Base-by-base conservation (phyloP, 805 yeast species). In the Saccharomycopsis fibuligera region DNA sequence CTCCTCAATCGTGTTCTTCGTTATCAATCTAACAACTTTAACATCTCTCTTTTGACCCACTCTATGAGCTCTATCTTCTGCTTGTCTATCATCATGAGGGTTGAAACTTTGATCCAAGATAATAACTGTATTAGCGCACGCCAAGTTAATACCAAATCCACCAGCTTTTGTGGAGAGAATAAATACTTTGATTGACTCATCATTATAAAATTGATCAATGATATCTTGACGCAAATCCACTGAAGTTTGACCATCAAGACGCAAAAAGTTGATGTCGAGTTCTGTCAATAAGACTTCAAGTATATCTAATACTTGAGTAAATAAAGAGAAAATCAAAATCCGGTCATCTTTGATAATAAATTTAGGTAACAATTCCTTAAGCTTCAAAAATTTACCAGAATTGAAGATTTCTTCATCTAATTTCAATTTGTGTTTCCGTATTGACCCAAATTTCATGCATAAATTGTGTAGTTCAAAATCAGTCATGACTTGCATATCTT, bases 71-170 rank as follows among this genome's bases (percentile, higher is more conserved):
- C 99, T 78, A 65, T 93, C 99, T 62, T 95, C 98, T 1, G 99
- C 99, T 68, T 93, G 99, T 61, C 85, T 85, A 62, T 93, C 99
- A 63, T 93, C 99, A 64, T 93, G 99, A 0, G 99, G 99, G 61
- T 93, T 93, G 69, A 93, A 93, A 44, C 95, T 83, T 62, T 89
- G 91, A 62, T 93, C 99, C 61, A 82, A 90, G 29, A 93, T 86
- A 46, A 93, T 74, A 2, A 93, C 99, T 53, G 83, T 79, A 62
- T 88, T 91, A 5, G 99, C 98, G 61, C 96, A 93, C 1, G 95
- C 93, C 58, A 93, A 74, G 61, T 93, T 93, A 66, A 93, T 93
- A 50, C 99, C 99, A 67, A 93, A 93, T 1, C 99, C 99, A 62
- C 99, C 99, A 0, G 99, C 98, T 62, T 87, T 88, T 3, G 99